Percentiles rank a stretch among this genome's conserved stretches.
Conservation (phyloP, 768 basidiomycete genomes). For the Phylloporus sp. region DNA sequence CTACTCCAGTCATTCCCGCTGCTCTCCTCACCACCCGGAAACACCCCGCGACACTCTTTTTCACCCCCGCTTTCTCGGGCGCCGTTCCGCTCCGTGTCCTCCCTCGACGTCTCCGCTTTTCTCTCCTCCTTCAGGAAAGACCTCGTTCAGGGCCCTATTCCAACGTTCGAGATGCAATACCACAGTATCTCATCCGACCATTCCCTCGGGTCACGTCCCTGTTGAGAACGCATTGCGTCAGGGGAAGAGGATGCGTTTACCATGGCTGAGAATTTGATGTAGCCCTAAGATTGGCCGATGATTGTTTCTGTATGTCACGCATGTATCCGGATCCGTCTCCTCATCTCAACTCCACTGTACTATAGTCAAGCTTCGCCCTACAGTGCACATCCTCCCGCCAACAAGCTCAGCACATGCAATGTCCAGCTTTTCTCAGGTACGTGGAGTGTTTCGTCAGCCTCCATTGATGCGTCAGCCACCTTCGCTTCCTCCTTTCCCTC, state of each 20-base stretch:
- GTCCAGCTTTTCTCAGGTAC: background rate
- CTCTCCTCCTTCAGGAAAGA: slow-evolving; percentile 14
- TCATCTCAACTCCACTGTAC: slow-evolving; percentile 7
- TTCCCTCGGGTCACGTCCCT: slow-evolving; percentile 17
- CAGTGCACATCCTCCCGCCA: background rate
- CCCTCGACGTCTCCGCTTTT: slow-evolving; percentile 9
- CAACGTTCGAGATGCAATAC: slow-evolving; percentile 27
- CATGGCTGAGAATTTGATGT: slow-evolving; percentile 30
- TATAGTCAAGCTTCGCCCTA: slow-evolving; percentile 1
- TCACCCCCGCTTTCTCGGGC: slow-evolving; percentile 8
- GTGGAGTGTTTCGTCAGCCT: slow-evolving; percentile 19
- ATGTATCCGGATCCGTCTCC: slow-evolving; percentile 16
- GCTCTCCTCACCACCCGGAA: slow-evolving; percentile 1
- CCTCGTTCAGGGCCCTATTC: slow-evolving; percentile 24
- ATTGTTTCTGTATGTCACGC: slow-evolving; percentile 20
- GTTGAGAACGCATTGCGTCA: slow-evolving; percentile 20
- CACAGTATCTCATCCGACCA: slow-evolving; percentile 8
- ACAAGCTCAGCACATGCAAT: background rate
- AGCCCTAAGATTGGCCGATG: slow-evolving; percentile 1
- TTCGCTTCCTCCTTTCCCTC: background rate
- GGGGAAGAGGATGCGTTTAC: slow-evolving; percentile 27
- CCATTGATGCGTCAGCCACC: slow-evolving; percentile 21
- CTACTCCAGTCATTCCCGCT: slow-evolving; percentile 24
- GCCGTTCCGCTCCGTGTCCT: slow-evolving; percentile 18
- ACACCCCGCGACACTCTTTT: slow-evolving; percentile 6